Conservation (phyloP, 192 early-diverging fungal species). For the Coemansia sp. region DNA sequence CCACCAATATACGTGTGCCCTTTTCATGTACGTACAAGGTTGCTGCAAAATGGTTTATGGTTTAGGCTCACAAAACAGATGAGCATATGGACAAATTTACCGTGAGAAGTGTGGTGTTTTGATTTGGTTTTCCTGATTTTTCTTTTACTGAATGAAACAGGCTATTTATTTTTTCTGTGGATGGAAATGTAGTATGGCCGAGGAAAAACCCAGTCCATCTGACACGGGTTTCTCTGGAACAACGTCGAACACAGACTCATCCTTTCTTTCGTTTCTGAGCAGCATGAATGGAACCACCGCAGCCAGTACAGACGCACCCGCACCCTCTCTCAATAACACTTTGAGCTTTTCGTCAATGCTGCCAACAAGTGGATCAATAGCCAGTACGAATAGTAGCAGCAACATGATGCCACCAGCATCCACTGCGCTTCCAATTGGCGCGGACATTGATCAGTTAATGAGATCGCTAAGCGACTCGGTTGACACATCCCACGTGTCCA, state of each 20-base stretch:
- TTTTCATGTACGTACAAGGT: too few relatives aligned
- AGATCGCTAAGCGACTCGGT: slow-evolving; percentile 35
- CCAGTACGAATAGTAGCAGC: background rate
- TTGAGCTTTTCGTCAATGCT: slow-evolving; percentile 30
- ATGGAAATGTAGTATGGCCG: slow-evolving; percentile 23
- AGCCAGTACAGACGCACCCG: background rate
- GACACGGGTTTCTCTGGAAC: slow-evolving; percentile 7
- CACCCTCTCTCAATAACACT: background rate
- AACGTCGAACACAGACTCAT: slow-evolving; percentile 12
- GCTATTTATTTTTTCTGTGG: background rate
- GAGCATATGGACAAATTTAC: too few relatives aligned
- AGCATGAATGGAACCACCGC: slow-evolving; percentile 7
- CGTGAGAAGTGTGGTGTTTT: too few relatives aligned
- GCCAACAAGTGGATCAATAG: slow-evolving; percentile 8
- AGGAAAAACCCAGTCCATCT: slow-evolving; percentile 8
- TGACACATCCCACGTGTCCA: slow-evolving; percentile 42
- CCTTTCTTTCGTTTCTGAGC: slow-evolving; percentile 13
- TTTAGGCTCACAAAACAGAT: too few relatives aligned
- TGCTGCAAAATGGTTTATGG: too few relatives aligned
- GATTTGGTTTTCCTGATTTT: background rate
- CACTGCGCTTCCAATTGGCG: slow-evolving; percentile 28
- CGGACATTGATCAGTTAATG: slow-evolving; percentile 51
- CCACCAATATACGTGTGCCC: too few relatives aligned
- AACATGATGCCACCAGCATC: background rate
- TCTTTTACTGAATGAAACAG: background rate